Conservation (phyloP, 805 yeast genomes). For the Metschnikowia bowlesiae region DNA sequence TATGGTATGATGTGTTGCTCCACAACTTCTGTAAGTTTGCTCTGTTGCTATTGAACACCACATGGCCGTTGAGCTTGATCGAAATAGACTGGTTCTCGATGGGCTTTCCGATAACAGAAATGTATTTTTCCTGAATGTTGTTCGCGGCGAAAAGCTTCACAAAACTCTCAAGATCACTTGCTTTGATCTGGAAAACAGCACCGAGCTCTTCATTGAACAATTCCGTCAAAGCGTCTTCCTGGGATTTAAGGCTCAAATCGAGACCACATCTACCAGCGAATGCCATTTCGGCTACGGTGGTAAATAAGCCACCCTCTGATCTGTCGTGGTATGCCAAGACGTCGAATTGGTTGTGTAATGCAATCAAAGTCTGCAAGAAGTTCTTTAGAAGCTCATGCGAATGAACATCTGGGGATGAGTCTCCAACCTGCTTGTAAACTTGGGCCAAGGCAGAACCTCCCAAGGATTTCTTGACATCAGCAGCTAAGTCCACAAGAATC, state of each 20-base stretch:
- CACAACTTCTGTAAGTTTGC: constrained; percentile 74
- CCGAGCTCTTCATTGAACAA: constrained; percentile 94
- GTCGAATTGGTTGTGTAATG: constrained; percentile 60
- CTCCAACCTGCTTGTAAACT: constrained; percentile 84
- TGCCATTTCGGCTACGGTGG: constrained; percentile 89
- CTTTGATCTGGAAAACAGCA: constrained; percentile 84
- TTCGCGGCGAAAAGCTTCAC: constrained; percentile 48
- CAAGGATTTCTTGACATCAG: constrained; percentile 48
- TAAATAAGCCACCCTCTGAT: constrained; percentile 93
- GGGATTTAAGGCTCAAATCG: constrained; percentile 44
- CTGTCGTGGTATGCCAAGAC: constrained; percentile 92
- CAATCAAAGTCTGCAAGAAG: constrained; percentile 64
- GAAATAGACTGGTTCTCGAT: constrained; percentile 47
- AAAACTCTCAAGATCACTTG: constrained; percentile 52
- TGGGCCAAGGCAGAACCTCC: constrained; percentile 97
- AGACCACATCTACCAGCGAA: constrained; percentile 92
- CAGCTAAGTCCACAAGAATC: constrained; percentile 77
- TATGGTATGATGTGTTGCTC: constrained; percentile 82
- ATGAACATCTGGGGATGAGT: constrained; percentile 78
- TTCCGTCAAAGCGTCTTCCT: constrained; percentile 45
- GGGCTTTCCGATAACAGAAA: constrained; percentile 70
- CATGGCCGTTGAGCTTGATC: constrained; percentile 43
- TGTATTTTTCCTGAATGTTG: constrained; percentile 51
- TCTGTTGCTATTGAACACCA: constrained; percentile 53
- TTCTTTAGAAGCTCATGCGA: constrained; percentile 58